A percentile compares a stretch with the other conserved stretches of the same genome.
phyloP scores from a whole-genome alignment of 2,329 filamentous ascomycete species.

The Neofusicoccum sp. region DNA sequence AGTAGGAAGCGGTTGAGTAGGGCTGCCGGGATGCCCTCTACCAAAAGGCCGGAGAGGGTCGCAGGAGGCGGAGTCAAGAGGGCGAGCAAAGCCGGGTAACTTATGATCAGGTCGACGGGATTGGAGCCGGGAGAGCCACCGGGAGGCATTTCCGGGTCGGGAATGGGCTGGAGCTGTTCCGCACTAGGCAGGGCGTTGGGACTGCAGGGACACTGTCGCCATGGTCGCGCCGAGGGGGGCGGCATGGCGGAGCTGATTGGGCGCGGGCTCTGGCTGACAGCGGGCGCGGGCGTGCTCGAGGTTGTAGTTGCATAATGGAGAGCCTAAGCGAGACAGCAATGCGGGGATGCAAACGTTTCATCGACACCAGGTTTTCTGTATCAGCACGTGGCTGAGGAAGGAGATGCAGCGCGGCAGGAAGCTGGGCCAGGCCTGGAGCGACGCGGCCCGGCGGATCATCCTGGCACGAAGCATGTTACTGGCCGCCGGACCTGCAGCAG shows the following conservation, averaged over 20 bases:
- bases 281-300: background rate
- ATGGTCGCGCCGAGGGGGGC: no score
- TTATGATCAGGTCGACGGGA: background rate
- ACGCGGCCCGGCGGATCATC: background rate
- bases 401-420: background rate
- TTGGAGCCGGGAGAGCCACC: background rate
- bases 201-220: no score
- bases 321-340: background rate
- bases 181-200: no score
- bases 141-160: no score
- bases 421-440: background rate
- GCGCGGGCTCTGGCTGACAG: background rate
- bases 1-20: background rate
- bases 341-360: constrained; percentile 8
- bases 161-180: no score
- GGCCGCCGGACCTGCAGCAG: no score
- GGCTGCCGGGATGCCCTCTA: background rate
- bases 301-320: constrained; percentile 1
- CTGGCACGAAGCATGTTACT: no score
- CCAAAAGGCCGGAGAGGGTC: background rate
- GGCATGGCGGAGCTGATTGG: no score
- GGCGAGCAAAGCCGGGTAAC: background rate
- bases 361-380: background rate
- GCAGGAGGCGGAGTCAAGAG: background rate
- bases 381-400: background rate